Evolutionary conservation across 192 early-diverging fungal species (phyloP), one percentile per base, ranked within the genome.

Genomic region (Coemansia sp.): DNA sequence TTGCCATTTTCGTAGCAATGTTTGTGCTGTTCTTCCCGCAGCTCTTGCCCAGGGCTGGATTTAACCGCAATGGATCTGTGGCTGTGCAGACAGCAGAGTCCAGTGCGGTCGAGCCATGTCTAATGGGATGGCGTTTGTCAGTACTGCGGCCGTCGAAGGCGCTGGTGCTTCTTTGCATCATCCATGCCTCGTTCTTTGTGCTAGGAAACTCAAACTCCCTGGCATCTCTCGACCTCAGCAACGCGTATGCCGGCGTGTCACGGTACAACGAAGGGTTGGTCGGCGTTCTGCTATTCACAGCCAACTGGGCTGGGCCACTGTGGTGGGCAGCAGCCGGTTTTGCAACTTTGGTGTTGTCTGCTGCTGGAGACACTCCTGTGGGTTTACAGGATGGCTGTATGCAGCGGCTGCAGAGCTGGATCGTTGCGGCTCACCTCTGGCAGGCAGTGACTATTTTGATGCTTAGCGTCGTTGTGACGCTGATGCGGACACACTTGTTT

Each of bases 141-240:
- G 1, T 30, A 14, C 50, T 73, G 66, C 66, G 51, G 22, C 68
- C 41, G 82, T 59, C 66, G 22, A 64, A 57, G 30, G 43, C 37
- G 38, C 55, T 83, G 6, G 57, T 83, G 46, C 66, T 64, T 21
- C 66, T 84, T 43, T 78, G 69, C 17, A 71, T 86, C 10, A 34
- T 68, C 9, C 49, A 79, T 19, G 67, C 78, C 2, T 83, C 88
- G 15, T 91, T 91, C 40, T 91, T 85, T 52, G 45, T 78, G 7
- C 78, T 85, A 24, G 89, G 88, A 17, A 88, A 89, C 67, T 87
- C 87, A 0, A 91, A 91, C 60, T 87, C 88, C 5, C 85, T 91
- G 18, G 86, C 89, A 0, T 87, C 88, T 10, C 72, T 89, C n/a
- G 89, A 91, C 46, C 71, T 91, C 18, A 86, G 88, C 57, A 86